phyloP scores from a whole-genome alignment of 164 flowering plant genomes.

The Litsea cubeba region DNA sequence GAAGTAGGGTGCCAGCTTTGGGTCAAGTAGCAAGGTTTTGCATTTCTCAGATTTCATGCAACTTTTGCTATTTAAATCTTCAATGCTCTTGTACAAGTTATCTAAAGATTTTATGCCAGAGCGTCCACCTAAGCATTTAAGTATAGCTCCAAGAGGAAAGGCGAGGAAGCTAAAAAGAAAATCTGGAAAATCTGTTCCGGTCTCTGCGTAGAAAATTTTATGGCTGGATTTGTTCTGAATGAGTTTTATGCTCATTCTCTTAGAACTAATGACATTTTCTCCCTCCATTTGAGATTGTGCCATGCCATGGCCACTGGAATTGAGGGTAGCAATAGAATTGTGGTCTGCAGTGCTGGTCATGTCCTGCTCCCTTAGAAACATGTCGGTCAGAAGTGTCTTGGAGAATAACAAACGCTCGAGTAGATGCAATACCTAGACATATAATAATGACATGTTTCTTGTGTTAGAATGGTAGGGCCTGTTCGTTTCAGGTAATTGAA shows the following conservation, averaged over 20 bases:
- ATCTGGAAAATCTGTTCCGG: constrained; percentile 13
- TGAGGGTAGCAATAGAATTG: not conserved
- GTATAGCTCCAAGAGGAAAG: constrained; percentile 12
- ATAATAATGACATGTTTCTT: too few species aligned
- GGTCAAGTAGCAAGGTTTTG: constrained; percentile 8
- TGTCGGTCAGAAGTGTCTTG: not conserved
- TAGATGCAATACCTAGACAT: too few species aligned
- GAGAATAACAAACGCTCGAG: too few species aligned
- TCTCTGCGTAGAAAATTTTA: constrained; percentile 1
- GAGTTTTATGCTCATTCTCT: not conserved
- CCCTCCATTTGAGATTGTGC: not conserved
- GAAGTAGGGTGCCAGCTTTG: constrained; percentile 9
- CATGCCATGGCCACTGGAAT: not conserved
- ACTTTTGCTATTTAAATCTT: not conserved
- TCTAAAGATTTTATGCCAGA: constrained; percentile 11
- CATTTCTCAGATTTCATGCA: constrained; percentile 1
- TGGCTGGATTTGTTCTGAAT: not conserved
- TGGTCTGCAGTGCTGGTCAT: not conserved
- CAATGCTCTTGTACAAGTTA: constrained; percentile 18
- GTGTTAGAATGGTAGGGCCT: too few species aligned
- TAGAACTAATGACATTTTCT: too few species aligned
- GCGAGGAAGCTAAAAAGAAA: constrained; percentile 19
- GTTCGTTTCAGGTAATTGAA: too few species aligned
- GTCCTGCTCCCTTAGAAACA: not conserved
- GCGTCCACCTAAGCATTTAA: not conserved